A percentile compares a stretch with the other conserved stretches of the same genome.
Evolutionary conservation across 768 basidiomycete genomes (phyloP).

Genomic region (Trametes meyenii): DNA sequence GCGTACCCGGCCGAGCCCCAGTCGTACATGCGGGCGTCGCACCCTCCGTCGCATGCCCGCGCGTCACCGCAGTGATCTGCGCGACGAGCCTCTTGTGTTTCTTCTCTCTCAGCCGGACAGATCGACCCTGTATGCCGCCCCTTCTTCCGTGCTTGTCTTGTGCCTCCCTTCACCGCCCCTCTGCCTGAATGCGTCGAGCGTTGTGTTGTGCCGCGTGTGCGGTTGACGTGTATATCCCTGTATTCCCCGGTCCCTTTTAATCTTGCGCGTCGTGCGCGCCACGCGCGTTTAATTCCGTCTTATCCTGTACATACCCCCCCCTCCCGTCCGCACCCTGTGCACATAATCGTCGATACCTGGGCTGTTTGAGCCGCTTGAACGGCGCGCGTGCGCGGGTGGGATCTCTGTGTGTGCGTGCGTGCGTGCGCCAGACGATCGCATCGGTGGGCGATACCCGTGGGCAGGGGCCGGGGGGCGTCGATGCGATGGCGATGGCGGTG

Average conservation of each 20-base stretch:
- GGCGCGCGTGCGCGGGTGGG: neutral
- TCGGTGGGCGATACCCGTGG: neutral
- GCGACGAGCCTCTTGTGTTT: neutral
- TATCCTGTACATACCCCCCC: constrained; percentile 4
- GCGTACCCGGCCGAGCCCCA: constrained; percentile 39
- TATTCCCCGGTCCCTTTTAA: neutral
- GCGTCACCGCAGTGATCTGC: constrained; percentile 37
- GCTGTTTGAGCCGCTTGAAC: no score
- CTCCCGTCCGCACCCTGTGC: neutral
- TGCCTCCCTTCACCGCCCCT: neutral
- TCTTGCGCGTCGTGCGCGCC: neutral
- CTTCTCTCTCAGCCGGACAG: constrained; percentile 4
- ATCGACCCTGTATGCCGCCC: neutral
- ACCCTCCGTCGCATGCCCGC: constrained; percentile 41
- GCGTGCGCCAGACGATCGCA: constrained; percentile 3
- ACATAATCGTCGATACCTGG: neutral
- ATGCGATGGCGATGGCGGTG: neutral
- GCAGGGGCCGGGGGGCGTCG: neutral
- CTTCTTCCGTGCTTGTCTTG: neutral
- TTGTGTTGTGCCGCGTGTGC: neutral
- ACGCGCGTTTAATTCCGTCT: neutral
- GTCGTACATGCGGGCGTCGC: constrained; percentile 51
- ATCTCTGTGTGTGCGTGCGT: neutral
- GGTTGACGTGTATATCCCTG: neutral
- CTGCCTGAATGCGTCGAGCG: neutral